These are phyloP conservation scores for Tylopilus orsonianus DNA, from an alignment of 1,284 basidiomycete species.

Conservation along the genomic window DNA sequence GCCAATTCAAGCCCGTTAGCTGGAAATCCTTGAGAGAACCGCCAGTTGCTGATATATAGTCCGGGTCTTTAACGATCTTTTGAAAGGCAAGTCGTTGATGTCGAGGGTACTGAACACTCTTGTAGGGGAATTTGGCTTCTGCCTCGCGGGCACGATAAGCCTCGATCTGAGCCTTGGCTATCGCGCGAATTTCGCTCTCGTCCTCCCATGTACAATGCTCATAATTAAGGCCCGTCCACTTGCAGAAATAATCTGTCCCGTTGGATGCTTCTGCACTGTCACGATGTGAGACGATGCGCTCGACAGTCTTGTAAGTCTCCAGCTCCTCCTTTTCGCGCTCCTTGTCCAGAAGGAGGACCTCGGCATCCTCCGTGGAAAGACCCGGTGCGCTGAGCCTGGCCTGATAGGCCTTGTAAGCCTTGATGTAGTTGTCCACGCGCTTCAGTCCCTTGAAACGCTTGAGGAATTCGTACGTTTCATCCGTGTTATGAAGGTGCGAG, in stretches of 20 bases:
- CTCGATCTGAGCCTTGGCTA: constrained; percentile 76
- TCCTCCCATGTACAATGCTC: constrained; percentile 97
- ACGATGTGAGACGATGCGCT: constrained; percentile 87
- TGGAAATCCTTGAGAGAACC: constrained; percentile 97
- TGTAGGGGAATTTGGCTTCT: constrained; percentile 83
- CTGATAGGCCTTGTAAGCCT: constrained; percentile 76
- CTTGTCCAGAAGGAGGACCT: constrained; percentile 86
- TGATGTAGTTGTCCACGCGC: constrained; percentile 99
- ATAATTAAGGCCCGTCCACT: constrained; percentile 96
- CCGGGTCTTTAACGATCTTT: constrained; percentile 89
- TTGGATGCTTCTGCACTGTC: constrained; percentile 56
- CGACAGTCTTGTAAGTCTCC: constrained; percentile 90
- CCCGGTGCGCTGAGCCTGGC: constrained; percentile 66
- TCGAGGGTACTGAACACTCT: constrained; percentile 72
- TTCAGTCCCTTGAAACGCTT: constrained; percentile 94
- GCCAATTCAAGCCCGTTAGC: constrained; percentile 97
- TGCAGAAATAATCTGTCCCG: constrained; percentile 90
- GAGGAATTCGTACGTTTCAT: constrained; percentile 94
- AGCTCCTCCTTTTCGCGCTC: constrained; percentile 89
- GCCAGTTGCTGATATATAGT: constrained; percentile 78
- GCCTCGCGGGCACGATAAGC: constrained; percentile 79
- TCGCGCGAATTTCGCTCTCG: constrained; percentile 75
- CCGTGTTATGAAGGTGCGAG: constrained; percentile 94
- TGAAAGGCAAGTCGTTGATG: constrained; percentile 79
- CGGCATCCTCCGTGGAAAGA: constrained; percentile 85